Conservation (phyloP, 257 asterid species). For the Leonotis leonurus region DNA sequence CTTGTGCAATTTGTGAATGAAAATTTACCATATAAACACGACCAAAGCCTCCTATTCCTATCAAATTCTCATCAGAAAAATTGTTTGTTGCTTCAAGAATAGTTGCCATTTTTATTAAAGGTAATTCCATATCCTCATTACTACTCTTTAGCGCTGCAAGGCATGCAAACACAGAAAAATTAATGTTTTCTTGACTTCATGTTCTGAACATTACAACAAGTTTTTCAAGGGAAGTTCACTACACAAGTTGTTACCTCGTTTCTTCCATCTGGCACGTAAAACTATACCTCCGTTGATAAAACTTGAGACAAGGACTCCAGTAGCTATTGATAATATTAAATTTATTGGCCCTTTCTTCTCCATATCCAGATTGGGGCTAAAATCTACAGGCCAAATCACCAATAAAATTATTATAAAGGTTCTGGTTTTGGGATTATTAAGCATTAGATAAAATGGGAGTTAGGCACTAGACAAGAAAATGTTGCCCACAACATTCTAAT, state of each 20-base stretch:
- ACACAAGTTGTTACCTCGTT: conserved; percentile 2
- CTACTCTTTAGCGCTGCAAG: not conserved
- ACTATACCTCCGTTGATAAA: not conserved
- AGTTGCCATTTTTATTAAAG: conserved; percentile 20
- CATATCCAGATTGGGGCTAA: not conserved
- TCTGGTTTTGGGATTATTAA: no score
- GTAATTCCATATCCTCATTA: conserved; percentile 26
- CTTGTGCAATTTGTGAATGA: no score
- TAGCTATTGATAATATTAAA: not conserved
- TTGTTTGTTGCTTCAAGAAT: conserved; percentile 28
- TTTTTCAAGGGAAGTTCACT: not conserved
- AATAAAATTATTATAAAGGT: no score
- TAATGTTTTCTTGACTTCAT: no score
- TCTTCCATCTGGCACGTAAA: not conserved
- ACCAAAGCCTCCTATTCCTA: conserved; percentile 12
- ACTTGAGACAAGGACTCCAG: conserved; percentile 12
- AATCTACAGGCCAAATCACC: not conserved
- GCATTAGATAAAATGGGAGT: no score
- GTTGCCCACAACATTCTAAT: no score
- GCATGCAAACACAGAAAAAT: no score
- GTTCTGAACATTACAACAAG: not conserved
- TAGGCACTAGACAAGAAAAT: no score
- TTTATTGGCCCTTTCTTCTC: not conserved
- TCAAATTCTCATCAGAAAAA: conserved; percentile 24
- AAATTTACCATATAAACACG: conserved; percentile 4